These are phyloP conservation scores for Penicillium ucsense DNA, from an alignment of 495 filamentous ascomycete genomes.

Conservation along the genomic window DNA sequence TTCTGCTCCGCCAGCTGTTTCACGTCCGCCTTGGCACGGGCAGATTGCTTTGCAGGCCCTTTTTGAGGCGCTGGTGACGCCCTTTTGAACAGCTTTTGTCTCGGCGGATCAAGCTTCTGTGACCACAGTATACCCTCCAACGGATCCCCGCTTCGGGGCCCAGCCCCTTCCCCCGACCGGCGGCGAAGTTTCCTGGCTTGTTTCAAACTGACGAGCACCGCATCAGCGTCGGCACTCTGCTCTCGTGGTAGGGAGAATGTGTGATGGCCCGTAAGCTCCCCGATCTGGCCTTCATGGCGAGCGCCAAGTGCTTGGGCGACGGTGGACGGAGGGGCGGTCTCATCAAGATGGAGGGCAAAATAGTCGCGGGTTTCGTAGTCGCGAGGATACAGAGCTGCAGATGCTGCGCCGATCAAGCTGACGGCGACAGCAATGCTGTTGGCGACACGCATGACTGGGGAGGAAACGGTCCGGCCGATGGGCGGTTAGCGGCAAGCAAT, in stretches of 20 bases:
- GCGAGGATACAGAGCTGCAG: conserved; percentile 37
- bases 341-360: conserved; percentile 76
- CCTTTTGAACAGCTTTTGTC: conserved; percentile 68
- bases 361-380: conserved; percentile 73
- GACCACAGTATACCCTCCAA: conserved; percentile 69
- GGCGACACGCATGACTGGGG: conserved; percentile 27
- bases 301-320: conserved; percentile 67
- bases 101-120: conserved; percentile 64
- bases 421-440: conserved; percentile 31
- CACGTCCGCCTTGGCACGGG: conserved; percentile 21
- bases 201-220: conserved; percentile 47
- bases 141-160: conserved; percentile 41
- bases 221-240: conserved; percentile 46
- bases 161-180: conserved; percentile 38
- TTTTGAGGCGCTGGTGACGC: conserved; percentile 36
- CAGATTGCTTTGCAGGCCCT: not conserved
- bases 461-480: not conserved
- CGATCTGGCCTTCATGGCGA: conserved; percentile 73
- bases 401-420: conserved; percentile 23
- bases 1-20: conserved; percentile 47
- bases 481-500: conserved; percentile 4
- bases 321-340: conserved; percentile 52
- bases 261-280: conserved; percentile 73
- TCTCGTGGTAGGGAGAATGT: conserved; percentile 63
- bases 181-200: conserved; percentile 41